phyloP scores from a whole-genome alignment of 345 rosid genomes.

The Pistacia atlantica region DNA sequence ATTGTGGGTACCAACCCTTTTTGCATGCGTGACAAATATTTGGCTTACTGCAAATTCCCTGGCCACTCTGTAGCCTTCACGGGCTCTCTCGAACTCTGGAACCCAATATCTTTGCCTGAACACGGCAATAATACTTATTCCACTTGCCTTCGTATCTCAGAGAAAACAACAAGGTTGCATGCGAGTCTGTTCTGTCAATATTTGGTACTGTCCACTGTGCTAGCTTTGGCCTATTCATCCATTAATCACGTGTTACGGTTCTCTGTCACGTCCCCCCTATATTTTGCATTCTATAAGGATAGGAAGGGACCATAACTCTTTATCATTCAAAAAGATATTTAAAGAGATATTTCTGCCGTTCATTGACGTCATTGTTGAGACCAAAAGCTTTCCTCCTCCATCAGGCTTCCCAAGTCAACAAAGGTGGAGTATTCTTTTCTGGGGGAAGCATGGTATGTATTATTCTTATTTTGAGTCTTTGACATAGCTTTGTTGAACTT shows the following conservation, averaged over 20 bases:
- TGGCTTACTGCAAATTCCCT: slow-evolving; percentile 20
- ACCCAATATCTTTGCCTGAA: slow-evolving; percentile 18
- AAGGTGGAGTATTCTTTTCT: not conserved
- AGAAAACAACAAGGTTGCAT: slow-evolving; percentile 24
- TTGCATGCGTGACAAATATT: slow-evolving; percentile 37
- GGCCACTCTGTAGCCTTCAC: slow-evolving; percentile 30
- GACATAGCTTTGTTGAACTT: not conserved
- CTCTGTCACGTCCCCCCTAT: not conserved
- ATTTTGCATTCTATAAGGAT: slow-evolving; percentile 16
- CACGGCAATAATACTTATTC: slow-evolving; percentile 22
- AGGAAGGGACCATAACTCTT: not conserved
- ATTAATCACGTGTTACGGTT: slow-evolving; percentile 24
- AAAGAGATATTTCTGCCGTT: slow-evolving; percentile 17
- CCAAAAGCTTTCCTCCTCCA: not conserved
- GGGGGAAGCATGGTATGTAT: slow-evolving; percentile 2
- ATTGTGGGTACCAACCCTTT: slow-evolving; percentile 10
- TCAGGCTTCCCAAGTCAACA: not conserved
- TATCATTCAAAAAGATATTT: slow-evolving; percentile 9
- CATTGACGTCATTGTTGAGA: slow-evolving; percentile 5
- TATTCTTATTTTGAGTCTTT: not conserved
- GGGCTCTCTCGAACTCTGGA: slow-evolving; percentile 14
- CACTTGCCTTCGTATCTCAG: slow-evolving; percentile 34
- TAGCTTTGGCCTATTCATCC: slow-evolving; percentile 10
- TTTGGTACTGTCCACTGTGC: slow-evolving; percentile 20
- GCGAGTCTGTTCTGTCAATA: slow-evolving; percentile 36